Conservation (phyloP, 176 grass and related monocot species). For the Guadua angustifolia region DNA sequence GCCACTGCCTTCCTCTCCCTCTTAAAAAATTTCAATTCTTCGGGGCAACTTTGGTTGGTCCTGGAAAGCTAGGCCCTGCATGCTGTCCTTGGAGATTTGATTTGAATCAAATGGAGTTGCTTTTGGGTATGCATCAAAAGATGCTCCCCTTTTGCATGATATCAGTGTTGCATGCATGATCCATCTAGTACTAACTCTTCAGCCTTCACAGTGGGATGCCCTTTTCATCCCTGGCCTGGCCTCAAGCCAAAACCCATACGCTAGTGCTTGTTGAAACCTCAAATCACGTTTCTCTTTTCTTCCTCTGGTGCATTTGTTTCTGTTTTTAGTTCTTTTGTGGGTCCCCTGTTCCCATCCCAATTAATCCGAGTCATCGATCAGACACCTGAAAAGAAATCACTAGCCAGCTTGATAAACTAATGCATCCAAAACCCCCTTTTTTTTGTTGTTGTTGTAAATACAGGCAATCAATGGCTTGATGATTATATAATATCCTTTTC, state of each 20-base stretch:
- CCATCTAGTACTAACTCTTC: neutral
- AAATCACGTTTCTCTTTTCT: neutral
- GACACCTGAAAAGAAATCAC: neutral
- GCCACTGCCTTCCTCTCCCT: neutral
- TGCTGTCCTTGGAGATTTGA: neutral
- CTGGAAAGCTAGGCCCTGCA: neutral
- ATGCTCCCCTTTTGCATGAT: constrained; percentile 28
- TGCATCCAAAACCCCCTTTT: neutral
- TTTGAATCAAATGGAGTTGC: neutral
- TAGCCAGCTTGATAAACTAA: neutral
- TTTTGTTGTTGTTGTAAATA: neutral
- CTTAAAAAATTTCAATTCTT: neutral
- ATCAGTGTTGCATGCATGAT: neutral
- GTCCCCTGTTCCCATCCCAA: neutral
- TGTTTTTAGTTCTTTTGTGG: neutral
- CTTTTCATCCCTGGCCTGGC: neutral
- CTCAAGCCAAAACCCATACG: neutral
- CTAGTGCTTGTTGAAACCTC: neutral
- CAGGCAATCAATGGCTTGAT: neutral
- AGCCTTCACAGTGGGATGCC: neutral
- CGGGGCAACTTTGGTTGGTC: neutral
- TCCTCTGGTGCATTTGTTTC: neutral
- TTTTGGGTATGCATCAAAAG: constrained; percentile 22
- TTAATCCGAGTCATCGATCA: neutral
- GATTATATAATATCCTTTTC: neutral